Conservation (phyloP, 1,284 basidiomycete genomes). For the Ceraceosorus guamensis region DNA sequence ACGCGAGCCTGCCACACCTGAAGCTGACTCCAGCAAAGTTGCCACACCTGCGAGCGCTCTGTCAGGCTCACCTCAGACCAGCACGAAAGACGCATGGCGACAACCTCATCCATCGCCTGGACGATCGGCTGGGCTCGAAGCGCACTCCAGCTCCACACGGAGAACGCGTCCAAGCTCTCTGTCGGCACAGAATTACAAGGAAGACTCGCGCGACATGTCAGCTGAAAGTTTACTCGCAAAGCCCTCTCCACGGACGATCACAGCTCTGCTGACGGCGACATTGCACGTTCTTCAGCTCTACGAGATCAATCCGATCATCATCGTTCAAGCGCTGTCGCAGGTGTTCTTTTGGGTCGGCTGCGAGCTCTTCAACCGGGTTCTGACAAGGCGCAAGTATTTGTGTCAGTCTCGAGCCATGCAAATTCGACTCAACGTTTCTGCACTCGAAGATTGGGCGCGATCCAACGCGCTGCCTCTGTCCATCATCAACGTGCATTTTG, state of each 20-base stretch:
- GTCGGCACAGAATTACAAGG: slow-evolving; percentile 5
- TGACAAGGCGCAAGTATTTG: slow-evolving; percentile 90
- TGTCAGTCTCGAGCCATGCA: slow-evolving; percentile 85
- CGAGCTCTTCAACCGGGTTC: slow-evolving; percentile 89
- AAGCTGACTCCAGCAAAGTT: no score
- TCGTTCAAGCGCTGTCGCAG: slow-evolving; percentile 88
- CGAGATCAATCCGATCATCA: slow-evolving; percentile 81
- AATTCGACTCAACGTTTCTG: slow-evolving; percentile 77
- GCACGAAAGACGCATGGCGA: not conserved
- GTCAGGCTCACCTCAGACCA: not conserved
- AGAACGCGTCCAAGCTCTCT: no score
- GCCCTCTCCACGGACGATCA: slow-evolving; percentile 59
- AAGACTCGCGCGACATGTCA: slow-evolving; percentile 22
- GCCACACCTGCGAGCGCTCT: no score
- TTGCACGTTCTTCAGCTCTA: slow-evolving; percentile 77
- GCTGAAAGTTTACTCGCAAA: slow-evolving; percentile 22
- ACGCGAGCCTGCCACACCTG: not conserved
- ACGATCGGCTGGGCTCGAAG: not conserved
- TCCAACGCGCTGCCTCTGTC: slow-evolving; percentile 70
- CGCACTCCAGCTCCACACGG: not conserved
- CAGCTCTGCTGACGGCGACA: slow-evolving; percentile 75
- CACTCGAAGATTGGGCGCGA: slow-evolving; percentile 85
- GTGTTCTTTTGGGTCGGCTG: slow-evolving; percentile 76
- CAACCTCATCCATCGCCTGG: no score
- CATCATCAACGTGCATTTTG: slow-evolving; percentile 67